Conservation (phyloP, 192 early-diverging fungal genomes). For the Coemansia sp. region DNA sequence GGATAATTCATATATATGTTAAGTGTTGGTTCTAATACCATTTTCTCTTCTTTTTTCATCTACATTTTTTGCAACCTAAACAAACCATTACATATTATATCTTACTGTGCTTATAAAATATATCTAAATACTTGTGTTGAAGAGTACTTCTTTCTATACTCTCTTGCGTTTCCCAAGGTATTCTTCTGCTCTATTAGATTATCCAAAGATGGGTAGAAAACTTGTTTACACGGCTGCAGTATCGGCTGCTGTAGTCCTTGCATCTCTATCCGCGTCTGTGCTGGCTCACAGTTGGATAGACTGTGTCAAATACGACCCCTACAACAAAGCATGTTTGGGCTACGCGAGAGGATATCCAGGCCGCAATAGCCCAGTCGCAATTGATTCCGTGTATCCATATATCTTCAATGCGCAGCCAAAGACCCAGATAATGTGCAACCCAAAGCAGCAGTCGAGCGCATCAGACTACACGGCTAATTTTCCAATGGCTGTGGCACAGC, state of each 20-base stretch:
- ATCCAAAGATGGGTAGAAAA: not conserved
- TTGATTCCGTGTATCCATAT: slow-evolving; percentile 59
- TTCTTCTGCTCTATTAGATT: not conserved
- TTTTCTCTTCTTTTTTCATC: not conserved
- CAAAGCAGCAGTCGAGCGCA: slow-evolving; percentile 23
- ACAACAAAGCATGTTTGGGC: slow-evolving; percentile 45
- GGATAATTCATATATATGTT: no score
- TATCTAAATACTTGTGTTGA: no score
- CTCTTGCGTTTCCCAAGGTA: no score
- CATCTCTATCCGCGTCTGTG: slow-evolving; percentile 29
- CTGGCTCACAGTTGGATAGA: slow-evolving; percentile 65
- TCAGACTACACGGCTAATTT: slow-evolving; percentile 35
- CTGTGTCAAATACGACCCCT: slow-evolving; percentile 57
- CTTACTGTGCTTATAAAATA: no score
- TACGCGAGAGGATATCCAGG: slow-evolving; percentile 59
- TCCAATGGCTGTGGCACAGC: slow-evolving; percentile 52
- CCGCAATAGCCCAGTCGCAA: slow-evolving; percentile 36
- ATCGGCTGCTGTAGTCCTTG: not conserved
- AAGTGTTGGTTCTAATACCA: not conserved
- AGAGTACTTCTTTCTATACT: no score
- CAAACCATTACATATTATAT: no score
- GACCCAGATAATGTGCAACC: slow-evolving; percentile 55
- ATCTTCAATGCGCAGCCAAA: slow-evolving; percentile 42
- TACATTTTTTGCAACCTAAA: not conserved
- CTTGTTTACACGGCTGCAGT: not conserved